Evolutionary conservation across 495 filamentous ascomycete genomes (phyloP), one percentile per base, ranked within the genome.

Genomic region (Lepraria neglecta): DNA sequence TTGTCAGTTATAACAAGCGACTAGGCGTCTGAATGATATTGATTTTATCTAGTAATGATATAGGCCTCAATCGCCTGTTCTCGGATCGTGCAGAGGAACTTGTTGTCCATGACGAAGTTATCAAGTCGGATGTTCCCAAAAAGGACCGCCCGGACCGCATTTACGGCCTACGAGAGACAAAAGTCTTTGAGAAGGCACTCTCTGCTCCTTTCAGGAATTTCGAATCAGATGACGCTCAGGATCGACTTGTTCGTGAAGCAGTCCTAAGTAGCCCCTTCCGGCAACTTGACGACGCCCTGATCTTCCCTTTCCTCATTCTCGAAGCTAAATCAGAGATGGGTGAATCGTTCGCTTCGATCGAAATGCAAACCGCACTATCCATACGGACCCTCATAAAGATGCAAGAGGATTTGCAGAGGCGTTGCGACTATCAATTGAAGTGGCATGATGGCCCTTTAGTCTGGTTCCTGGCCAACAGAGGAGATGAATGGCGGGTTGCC

Each of bases 301-400:
- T 67, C 1, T 64, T 59, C 51, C 67, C 67, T 19, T 69, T 69
- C 38, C 51, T 69, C 1, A 40, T 69, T 3, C 38, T 69, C 17
- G 67, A 69, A 47, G 67, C 67, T 31, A 69, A 69, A 44, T 64
- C 65, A 46, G 56, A 33, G n/a, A 54, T 60, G 44, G 40, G 35
- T 7, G 17, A 45, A 9, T 24, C 19, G 5, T 59, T 47, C 28
- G 51, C 56, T 21, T 35, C 61, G 15, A 59, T 65, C 43, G 31
- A 68, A n/a, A 43, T 60, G 33, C 69, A 70, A 43, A 67, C 61
- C 27, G 68, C 66, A 31, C 70, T 71, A 43, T 56, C 59, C 15
- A 67, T 68, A 21, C 59, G 66, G 48, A 57, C 28, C 15, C 30
- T 47, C 7, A 30, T 59, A 24, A 62, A 54, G 42, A 10, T 62